Evolutionary conservation across 2,329 filamentous ascomycete genomes (phyloP), one percentile per base, ranked within the genome.

Genomic region (Sordariomycetes sp.): DNA sequence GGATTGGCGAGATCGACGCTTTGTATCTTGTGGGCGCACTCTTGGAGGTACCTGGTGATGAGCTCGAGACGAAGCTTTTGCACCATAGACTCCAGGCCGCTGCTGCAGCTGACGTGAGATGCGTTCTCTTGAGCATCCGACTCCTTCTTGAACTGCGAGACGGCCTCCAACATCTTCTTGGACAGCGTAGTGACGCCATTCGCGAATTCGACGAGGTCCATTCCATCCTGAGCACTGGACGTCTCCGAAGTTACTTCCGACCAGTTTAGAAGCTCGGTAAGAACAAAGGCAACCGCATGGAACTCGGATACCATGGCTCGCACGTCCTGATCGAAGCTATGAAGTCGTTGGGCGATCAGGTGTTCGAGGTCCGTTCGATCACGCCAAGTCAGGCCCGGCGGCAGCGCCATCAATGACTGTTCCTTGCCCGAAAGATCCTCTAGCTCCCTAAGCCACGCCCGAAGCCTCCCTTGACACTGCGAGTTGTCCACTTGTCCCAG

Each of bases 161-260:
- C 79, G 1, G 88, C 86, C 40, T 93, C 87, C 1, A 97, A 82
- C 32, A 93, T 81, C 55, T 83, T 82, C 69, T 96, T 89, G 53
- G 87, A 81, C n/a, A 88, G 75, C 1, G 72, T 79, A 43, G 89
- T 80, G 1, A 90, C 70, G 3, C 78, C 74, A 16, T 78, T 71
- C 50, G 84, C 80, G 52, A 91, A 79, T 0, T 71, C 67, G 7
- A 60, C 53, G 14, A 61, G 28, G 20, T 77, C 62, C 18, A 18
- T 32, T 32, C 32, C 10, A 2, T 57, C 34, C 14, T 12, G 16
- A 10, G 75, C 60, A 20, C 68, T 64, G 25, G 64, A 11, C 4
- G 58, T 58, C n/a, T 65, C 61, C 3, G 60, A 60, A 2, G 68
- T 67, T 25, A 70, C 58, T 22, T 73, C 68, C 4, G 83, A 76